Conservation (phyloP, 176 grass and related monocot genomes). For the Otatea glauca region DNA sequence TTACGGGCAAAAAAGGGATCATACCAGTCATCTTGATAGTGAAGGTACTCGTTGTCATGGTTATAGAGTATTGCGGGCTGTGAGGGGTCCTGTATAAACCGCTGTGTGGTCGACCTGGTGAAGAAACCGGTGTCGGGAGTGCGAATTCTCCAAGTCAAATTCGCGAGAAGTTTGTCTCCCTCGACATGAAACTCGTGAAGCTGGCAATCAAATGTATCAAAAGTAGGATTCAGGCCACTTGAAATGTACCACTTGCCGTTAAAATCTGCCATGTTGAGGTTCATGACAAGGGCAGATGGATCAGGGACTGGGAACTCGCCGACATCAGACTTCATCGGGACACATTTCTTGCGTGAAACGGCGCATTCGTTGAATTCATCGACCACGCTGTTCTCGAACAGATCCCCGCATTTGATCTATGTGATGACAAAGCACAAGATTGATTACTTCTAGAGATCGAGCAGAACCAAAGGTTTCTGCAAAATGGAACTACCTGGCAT, state of each 20-base stretch:
- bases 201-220: slow-evolving; percentile 91
- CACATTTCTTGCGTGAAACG: slow-evolving; percentile 94
- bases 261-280: slow-evolving; percentile 91
- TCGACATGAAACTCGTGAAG: slow-evolving; percentile 89
- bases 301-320: slow-evolving; percentile 85
- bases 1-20: not conserved
- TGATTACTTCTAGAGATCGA: not conserved
- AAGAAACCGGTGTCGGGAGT: slow-evolving; percentile 83
- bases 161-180: slow-evolving; percentile 73
- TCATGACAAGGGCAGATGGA: slow-evolving; percentile 67
- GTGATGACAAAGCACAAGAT: not conserved
- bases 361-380: slow-evolving; percentile 98
- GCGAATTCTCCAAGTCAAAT: slow-evolving; percentile 76
- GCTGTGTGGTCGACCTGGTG: slow-evolving; percentile 69
- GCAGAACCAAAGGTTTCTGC: not conserved
- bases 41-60: slow-evolving; percentile 92
- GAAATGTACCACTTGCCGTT: slow-evolving; percentile 94
- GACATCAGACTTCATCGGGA: slow-evolving; percentile 79
- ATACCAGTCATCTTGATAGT: slow-evolving; percentile 98
- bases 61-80: slow-evolving; percentile 89
- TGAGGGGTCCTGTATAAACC: slow-evolving; percentile 72
- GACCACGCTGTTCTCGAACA: slow-evolving; percentile 90
- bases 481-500: slow-evolving; percentile 74
- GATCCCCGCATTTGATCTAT: slow-evolving; percentile 96
- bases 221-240: slow-evolving; percentile 91